phyloP scores from a whole-genome alignment of 2,329 filamentous ascomycete species.

The Sarocladiaceae sp. region DNA sequence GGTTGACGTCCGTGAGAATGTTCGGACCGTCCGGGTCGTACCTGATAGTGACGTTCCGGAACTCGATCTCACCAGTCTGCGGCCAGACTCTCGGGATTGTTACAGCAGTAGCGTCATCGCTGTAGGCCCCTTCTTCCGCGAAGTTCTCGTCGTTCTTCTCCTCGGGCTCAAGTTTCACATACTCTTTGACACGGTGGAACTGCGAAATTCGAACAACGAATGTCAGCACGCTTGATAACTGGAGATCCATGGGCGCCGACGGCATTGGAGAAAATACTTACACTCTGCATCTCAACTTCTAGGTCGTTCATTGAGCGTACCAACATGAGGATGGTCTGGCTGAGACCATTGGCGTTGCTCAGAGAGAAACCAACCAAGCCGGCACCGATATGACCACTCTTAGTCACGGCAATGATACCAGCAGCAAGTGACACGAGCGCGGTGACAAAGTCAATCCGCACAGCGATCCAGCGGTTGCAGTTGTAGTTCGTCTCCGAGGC shows the following conservation, averaged over 20 bases:
- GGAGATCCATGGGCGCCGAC: too few species aligned
- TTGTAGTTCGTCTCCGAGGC: conserved; percentile 48
- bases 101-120: conserved; percentile 30
- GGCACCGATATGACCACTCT: conserved; percentile 32
- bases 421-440: conserved; percentile 47
- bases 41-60: conserved; percentile 46
- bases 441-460: conserved; percentile 51
- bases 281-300: conserved; percentile 53
- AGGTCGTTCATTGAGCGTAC: conserved; percentile 53
- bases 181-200: conserved; percentile 47
- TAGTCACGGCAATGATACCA: conserved; percentile 44
- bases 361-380: conserved; percentile 42
- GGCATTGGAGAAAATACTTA: too few species aligned
- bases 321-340: conserved; percentile 45
- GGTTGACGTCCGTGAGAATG: conserved; percentile 45
- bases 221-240: too few species aligned
- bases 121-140: conserved; percentile 32
- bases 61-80: conserved; percentile 42
- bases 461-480: conserved; percentile 53
- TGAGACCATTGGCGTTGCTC: conserved; percentile 51
- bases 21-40: conserved; percentile 42
- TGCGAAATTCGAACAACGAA: too few species aligned
- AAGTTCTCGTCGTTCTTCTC: conserved; percentile 37
- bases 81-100: conserved; percentile 40
- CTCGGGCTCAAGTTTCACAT: conserved; percentile 41